Conservation (phyloP, 1,139 yeast genomes). For the Chernovozyma aurita region DNA sequence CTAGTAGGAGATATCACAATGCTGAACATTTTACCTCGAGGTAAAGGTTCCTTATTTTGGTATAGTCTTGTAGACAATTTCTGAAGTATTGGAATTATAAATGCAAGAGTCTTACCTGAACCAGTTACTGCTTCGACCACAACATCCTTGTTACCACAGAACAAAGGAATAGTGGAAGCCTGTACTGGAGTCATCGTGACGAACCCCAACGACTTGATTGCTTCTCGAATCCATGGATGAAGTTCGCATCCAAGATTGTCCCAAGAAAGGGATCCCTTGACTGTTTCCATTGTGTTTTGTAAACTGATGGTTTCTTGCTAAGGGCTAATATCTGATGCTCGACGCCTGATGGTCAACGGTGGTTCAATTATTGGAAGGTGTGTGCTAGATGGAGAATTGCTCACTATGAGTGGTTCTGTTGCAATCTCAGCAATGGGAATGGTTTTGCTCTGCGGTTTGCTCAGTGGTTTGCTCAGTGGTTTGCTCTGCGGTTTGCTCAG, state of each 20-base stretch:
- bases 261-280: conserved; percentile 38
- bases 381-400: too few species aligned
- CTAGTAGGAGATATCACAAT: conserved; percentile 85
- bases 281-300: conserved; percentile 28
- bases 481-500: too few species aligned
- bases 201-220: conserved; percentile 70
- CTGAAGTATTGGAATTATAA: conserved; percentile 77
- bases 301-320: too few species aligned
- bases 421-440: too few species aligned
- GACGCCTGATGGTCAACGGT: too few species aligned
- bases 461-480: too few species aligned
- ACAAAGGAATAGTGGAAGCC: conserved; percentile 88
- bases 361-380: too few species aligned
- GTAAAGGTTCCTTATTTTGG: conserved; percentile 15
- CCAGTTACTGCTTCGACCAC: conserved; percentile 97
- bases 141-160: conserved; percentile 87
- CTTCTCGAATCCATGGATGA: conserved; percentile 51
- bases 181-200: conserved; percentile 94
- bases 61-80: conserved; percentile 38
- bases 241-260: conserved; percentile 29
- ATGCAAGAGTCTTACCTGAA: too few species aligned
- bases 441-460: too few species aligned
- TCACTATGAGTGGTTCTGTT: too few species aligned
- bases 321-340: too few species aligned
- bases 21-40: conserved; percentile 64